Percentiles rank a stretch among this genome's conserved stretches.
Evolutionary conservation across 2,329 filamentous ascomycete genomes (phyloP).

Genomic region (Neophaeococcomyces aloes): DNA sequence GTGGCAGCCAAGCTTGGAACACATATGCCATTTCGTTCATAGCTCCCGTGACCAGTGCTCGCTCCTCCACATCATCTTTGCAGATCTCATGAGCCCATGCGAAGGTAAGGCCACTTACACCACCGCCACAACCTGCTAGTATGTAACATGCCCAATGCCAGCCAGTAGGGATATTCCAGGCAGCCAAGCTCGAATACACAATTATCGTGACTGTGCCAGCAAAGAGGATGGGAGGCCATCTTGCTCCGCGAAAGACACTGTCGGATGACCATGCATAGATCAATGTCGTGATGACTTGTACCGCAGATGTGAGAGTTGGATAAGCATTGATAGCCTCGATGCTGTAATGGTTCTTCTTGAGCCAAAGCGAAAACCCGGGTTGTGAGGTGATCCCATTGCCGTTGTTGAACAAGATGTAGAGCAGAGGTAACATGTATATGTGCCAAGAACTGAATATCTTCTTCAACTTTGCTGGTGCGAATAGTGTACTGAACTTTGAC

Average conservation of each 20-base stretch:
- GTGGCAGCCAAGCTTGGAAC: constrained; percentile 57
- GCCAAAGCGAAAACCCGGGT: constrained; percentile 45
- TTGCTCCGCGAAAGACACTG: constrained; percentile 45
- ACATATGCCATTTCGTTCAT: constrained; percentile 65
- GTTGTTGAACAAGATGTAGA: constrained; percentile 59
- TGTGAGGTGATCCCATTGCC: constrained; percentile 37
- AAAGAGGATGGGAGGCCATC: constrained; percentile 57
- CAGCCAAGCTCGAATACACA: constrained; percentile 34
- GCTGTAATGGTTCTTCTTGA: constrained; percentile 37
- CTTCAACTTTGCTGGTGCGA: constrained; percentile 43
- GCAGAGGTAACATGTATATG: constrained; percentile 46
- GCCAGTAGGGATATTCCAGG: constrained; percentile 41
- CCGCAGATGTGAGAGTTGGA: constrained; percentile 48
- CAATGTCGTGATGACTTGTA: constrained; percentile 50
- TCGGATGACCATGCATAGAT: constrained; percentile 59
- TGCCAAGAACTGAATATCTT: constrained; percentile 56
- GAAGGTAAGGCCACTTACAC: constrained; percentile 41
- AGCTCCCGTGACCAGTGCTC: constrained; percentile 50
- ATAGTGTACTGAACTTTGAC: constrained; percentile 28
- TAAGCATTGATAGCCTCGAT: constrained; percentile 41
- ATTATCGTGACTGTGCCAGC: constrained; percentile 37
- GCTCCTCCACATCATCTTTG: constrained; percentile 23
- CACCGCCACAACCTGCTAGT: constrained; percentile 39
- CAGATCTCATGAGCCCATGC: constrained; percentile 49
- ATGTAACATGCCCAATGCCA: constrained; percentile 58